Conservation (phyloP, 2,329 filamentous ascomycete species). For the Pestalotiopsis sp. region DNA sequence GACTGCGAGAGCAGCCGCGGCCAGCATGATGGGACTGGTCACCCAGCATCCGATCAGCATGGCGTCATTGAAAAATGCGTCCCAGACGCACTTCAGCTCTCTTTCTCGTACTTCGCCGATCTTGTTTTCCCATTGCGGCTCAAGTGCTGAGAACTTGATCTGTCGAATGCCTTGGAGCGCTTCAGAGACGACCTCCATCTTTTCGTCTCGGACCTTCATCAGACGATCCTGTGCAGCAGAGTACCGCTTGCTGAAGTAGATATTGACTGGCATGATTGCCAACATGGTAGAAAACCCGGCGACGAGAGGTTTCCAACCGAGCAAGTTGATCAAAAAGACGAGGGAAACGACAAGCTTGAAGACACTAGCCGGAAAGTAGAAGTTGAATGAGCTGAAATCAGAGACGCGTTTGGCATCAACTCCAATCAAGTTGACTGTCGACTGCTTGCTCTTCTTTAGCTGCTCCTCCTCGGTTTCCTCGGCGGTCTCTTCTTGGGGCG, state of each 20-base stretch:
- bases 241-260: constrained; percentile 66
- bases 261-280: constrained; percentile 68
- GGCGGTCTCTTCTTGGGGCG: constrained; percentile 34
- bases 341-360: constrained; percentile 69
- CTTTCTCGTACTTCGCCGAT: constrained; percentile 65
- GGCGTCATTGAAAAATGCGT: constrained; percentile 65
- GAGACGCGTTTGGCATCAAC: constrained; percentile 72
- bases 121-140: constrained; percentile 73
- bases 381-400: constrained; percentile 68
- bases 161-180: constrained; percentile 78
- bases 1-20: constrained; percentile 69
- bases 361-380: constrained; percentile 62
- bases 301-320: constrained; percentile 71
- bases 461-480: constrained; percentile 50
- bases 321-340: constrained; percentile 65
- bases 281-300: constrained; percentile 67
- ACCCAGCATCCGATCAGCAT: constrained; percentile 70
- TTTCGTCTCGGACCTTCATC: constrained; percentile 77
- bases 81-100: constrained; percentile 69
- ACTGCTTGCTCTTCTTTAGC: constrained; percentile 60
- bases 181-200: constrained; percentile 76
- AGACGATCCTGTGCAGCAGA: constrained; percentile 65
- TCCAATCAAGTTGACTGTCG: constrained; percentile 77
- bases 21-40: constrained; percentile 71
- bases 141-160: constrained; percentile 81